phyloP scores from a whole-genome alignment of 2,329 filamentous ascomycete species.

The Sporothrix dimorphospora region DNA sequence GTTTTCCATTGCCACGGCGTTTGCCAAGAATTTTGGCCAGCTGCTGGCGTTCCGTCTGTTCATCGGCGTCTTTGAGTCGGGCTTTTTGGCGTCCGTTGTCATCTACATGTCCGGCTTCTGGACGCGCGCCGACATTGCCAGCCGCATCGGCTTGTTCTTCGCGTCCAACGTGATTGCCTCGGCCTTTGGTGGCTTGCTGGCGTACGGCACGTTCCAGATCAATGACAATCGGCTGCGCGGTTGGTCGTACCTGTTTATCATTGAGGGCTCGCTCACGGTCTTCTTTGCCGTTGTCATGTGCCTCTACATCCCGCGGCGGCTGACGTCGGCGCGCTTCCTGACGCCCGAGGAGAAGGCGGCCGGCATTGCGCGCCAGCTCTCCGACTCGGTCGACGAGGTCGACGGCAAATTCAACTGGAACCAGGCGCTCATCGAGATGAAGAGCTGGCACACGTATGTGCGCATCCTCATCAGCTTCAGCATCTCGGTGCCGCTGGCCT shows the following conservation, averaged over 20 bases:
- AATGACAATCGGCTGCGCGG: slow-evolving; percentile 28
- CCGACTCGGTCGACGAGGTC: slow-evolving; percentile 32
- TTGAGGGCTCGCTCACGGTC: slow-evolving; percentile 34
- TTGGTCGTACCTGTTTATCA: slow-evolving; percentile 34
- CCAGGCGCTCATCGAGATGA: slow-evolving; percentile 28
- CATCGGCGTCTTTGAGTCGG: slow-evolving; percentile 68
- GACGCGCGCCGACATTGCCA: slow-evolving; percentile 68
- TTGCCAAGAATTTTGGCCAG: slow-evolving; percentile 65
- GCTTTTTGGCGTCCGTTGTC: slow-evolving; percentile 69
- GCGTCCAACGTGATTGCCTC: slow-evolving; percentile 39
- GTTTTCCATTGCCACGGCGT: slow-evolving; percentile 65
- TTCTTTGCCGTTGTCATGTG: slow-evolving; percentile 32
- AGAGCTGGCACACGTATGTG: slow-evolving; percentile 2
- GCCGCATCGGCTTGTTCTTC: slow-evolving; percentile 67
- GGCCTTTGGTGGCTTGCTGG: slow-evolving; percentile 64
- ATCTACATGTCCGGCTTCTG: slow-evolving; percentile 67
- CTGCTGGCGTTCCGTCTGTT: slow-evolving; percentile 71
- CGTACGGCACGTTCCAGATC: slow-evolving; percentile 55
- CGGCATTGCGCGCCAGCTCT: slow-evolving; percentile 31
- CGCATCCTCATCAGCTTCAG: slow-evolving; percentile 29
- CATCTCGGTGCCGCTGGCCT: slow-evolving; percentile 30
- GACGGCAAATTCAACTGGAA: slow-evolving; percentile 30
- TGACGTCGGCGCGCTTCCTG: slow-evolving; percentile 33
- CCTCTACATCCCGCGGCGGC: slow-evolving; percentile 33
- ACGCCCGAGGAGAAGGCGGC: slow-evolving; percentile 29